Evolutionary conservation across 352 stramenopile species (phyloP).

Genomic region (Hyaloperonospora arabidopsidis): DNA sequence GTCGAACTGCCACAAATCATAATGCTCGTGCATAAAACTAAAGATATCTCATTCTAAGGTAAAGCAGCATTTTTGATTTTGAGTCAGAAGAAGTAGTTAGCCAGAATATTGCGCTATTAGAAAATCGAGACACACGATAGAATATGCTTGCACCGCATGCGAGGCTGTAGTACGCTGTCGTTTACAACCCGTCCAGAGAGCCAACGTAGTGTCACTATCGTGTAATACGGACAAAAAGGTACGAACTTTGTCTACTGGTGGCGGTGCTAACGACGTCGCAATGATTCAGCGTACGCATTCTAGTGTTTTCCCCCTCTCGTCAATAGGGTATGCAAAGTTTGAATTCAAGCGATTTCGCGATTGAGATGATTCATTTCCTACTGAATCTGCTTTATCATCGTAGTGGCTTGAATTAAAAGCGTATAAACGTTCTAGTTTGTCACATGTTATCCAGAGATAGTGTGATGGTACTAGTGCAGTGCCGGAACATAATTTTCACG

Average conservation of each 20-base stretch:
- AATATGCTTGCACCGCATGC: no score
- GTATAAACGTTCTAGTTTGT: slow-evolving; percentile 88
- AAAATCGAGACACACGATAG: no score
- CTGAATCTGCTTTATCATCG: slow-evolving; percentile 94
- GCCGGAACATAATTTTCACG: slow-evolving; percentile 89
- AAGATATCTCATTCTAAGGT: no score
- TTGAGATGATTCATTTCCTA: slow-evolving; percentile 95
- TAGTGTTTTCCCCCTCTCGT: slow-evolving; percentile 86
- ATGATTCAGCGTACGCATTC: slow-evolving; percentile 91
- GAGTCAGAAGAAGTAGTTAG: no score
- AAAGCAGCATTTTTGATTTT: no score
- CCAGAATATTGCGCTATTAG: no score
- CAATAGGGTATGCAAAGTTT: slow-evolving; percentile 92
- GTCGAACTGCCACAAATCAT: no score
- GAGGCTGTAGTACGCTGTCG: slow-evolving; percentile 76
- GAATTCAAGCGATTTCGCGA: slow-evolving; percentile 96
- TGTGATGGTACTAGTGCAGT: slow-evolving; percentile 82
- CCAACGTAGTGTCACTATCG: slow-evolving; percentile 65
- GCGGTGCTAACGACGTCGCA: slow-evolving; percentile 91
- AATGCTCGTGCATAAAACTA: no score
- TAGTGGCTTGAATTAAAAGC: slow-evolving; percentile 95
- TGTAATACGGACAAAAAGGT: slow-evolving; percentile 37
- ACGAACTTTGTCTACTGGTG: slow-evolving; percentile 83
- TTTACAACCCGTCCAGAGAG: slow-evolving; percentile 78
- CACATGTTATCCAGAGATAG: slow-evolving; percentile 99